phyloP scores from a whole-genome alignment of 2,329 filamentous ascomycete species.

The Thermomyces lanuginosus region DNA sequence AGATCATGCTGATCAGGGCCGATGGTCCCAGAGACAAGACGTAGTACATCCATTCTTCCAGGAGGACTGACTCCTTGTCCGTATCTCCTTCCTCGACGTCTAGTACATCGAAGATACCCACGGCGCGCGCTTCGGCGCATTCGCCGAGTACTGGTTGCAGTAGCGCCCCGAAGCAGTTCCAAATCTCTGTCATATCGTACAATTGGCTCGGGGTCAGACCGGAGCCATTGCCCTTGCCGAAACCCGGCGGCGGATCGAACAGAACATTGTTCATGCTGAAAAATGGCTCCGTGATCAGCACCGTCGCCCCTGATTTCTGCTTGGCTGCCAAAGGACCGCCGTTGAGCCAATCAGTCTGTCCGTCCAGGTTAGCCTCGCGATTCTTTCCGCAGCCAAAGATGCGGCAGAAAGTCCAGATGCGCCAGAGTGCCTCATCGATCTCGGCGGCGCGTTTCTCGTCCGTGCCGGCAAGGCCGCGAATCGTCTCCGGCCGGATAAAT shows the following conservation, averaged over 20 bases:
- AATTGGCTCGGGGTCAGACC: conserved; percentile 41
- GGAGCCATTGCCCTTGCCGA: conserved; percentile 39
- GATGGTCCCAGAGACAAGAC: conserved; percentile 43
- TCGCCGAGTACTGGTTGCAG: conserved; percentile 40
- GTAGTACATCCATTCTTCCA: conserved; percentile 49
- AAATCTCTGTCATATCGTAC: conserved; percentile 49
- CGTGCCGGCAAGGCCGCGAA: conserved; percentile 35
- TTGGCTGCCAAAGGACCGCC: conserved; percentile 38
- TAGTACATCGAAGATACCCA: conserved; percentile 41
- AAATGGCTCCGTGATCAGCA: conserved; percentile 33
- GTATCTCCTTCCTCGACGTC: conserved; percentile 30
- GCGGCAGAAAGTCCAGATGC: conserved; percentile 49
- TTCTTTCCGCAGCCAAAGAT: conserved; percentile 44
- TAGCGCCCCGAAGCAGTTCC: conserved; percentile 43
- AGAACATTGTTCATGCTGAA: conserved; percentile 38
- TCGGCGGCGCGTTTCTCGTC: conserved; percentile 32
- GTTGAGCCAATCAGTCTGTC: conserved; percentile 47
- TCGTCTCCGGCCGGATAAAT: conserved; percentile 41
- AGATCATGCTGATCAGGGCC: conserved; percentile 37
- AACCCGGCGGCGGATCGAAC: conserved; percentile 40
- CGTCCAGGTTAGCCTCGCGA: conserved; percentile 42
- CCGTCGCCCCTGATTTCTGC: conserved; percentile 28
- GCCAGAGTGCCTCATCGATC: conserved; percentile 47
- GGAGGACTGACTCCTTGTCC: conserved; percentile 33
- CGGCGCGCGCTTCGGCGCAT: conserved; percentile 37